Evolutionary conservation across 2,329 filamentous ascomycete genomes (phyloP), one percentile per base, ranked within the genome.

Genomic region (Sporothrix schenckii): DNA sequence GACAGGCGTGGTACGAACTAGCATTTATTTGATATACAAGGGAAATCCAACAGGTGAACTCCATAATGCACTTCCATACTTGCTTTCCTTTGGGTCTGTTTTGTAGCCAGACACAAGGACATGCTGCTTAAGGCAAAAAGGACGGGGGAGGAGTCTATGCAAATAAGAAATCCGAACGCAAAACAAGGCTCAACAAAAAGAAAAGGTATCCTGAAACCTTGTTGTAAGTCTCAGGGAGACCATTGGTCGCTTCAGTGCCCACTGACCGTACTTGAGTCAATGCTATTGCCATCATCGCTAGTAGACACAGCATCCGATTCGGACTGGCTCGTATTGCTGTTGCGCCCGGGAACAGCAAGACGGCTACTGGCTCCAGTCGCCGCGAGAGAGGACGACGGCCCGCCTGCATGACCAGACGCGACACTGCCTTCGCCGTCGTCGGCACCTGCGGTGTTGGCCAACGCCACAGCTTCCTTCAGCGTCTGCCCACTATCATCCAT

Each of bases 401-500:
- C 58, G 19, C 21, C 65, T 21, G 24, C 50, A 7, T 21, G 24
- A 21, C 47, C 63, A 3, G 56, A 41, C 10, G 34, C 52, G 4
- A 47, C 30, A n/a, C 41, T 30, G 10, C 53, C 56, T 7, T 63
- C 24, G 11, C 50, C 69, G 34, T 61, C 50, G 19, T 21, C 66
- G 7, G 53, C 44, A 1, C 34, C 61, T 2, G 65, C 16, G n/a
- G 78, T 75, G 63, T 87, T 85, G 7, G 89, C 86, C 79, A 88
- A 83, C 74, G 88, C 86, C 79, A 96, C 84, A 2, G 91, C 91
- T 75, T 90, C 87, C 69, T 87, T 84, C 65, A 99, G 83, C 58
- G 92, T 94, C 74, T 90, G 88, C 0, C 95, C 95, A 16, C 89
- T 91, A 74, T 92, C 90, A 77, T 99, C 95, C 76, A 99, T 88